These are phyloP conservation scores for Cordyceps militaris DNA, from an alignment of 2,329 filamentous ascomycete genomes.

Conservation along the genomic window DNA sequence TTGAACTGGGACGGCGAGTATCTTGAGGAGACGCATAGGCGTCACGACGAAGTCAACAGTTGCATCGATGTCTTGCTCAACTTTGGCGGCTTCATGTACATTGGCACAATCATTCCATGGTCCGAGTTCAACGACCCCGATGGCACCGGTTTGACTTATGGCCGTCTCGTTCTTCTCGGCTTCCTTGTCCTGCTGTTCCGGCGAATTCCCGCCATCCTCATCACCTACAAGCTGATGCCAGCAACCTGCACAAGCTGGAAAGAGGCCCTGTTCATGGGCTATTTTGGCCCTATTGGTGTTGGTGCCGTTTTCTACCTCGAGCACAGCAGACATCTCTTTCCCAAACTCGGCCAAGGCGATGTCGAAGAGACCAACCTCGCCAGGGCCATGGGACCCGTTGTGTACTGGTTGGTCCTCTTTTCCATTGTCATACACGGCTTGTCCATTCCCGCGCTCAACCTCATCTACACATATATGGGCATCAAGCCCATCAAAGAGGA, in stretches of 20 bases:
- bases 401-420: conserved; percentile 23
- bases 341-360: conserved; percentile 27
- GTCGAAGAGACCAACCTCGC: conserved; percentile 29
- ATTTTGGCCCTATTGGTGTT: conserved; percentile 72
- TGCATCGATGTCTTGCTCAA: conserved; percentile 52
- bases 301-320: conserved; percentile 69
- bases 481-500: conserved; percentile 38
- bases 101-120: conserved; percentile 52
- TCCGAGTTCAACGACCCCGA: conserved; percentile 44
- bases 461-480: conserved; percentile 31
- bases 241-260: conserved; percentile 43
- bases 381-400: conserved; percentile 23
- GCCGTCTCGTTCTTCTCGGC: conserved; percentile 43
- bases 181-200: conserved; percentile 47
- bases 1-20: conserved; percentile 59
- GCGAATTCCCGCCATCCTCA: conserved; percentile 48
- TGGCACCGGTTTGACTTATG: conserved; percentile 44
- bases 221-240: conserved; percentile 50
- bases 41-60: conserved; percentile 55
- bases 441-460: conserved; percentile 37
- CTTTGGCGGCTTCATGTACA: conserved; percentile 54
- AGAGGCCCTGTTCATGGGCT: conserved; percentile 55
- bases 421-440: conserved; percentile 41
- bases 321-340: conserved; percentile 37
- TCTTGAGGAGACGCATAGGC: conserved; percentile 45